A percentile compares a stretch with the other conserved stretches of the same genome.
Conservation (phyloP, 768 basidiomycete genomes). For the Hortiboletus campestris region DNA sequence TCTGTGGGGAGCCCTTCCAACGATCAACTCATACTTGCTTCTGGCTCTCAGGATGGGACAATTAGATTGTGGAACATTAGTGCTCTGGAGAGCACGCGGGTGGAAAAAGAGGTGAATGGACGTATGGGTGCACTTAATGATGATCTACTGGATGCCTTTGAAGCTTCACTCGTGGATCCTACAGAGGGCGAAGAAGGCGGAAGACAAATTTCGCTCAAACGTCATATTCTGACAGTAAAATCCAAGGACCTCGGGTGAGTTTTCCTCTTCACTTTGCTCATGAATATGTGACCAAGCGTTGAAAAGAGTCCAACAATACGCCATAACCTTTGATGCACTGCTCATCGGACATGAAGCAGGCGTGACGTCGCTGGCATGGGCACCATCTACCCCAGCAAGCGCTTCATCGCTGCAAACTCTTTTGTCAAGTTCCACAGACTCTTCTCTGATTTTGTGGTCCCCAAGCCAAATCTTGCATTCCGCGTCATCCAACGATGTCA, state of each 20-base stretch:
- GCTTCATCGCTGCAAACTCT: constrained; percentile 46
- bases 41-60: constrained; percentile 93
- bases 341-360: constrained; percentile 96
- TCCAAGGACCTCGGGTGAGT: constrained; percentile 27
- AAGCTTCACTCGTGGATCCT: constrained; percentile 71
- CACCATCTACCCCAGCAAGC: constrained; percentile 38
- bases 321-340: constrained; percentile 89
- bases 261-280: constrained; percentile 26
- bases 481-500: constrained; percentile 37
- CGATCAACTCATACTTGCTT: constrained; percentile 73
- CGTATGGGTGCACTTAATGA: constrained; percentile 45
- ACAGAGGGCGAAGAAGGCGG: constrained; percentile 77
- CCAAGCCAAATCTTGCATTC: constrained; percentile 53
- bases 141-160: constrained; percentile 85
- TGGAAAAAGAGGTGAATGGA: constrained; percentile 20
- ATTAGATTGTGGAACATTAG: constrained; percentile 92
- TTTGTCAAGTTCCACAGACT: constrained; percentile 93
- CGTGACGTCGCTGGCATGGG: constrained; percentile 87
- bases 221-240: constrained; percentile 73
- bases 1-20: constrained; percentile 10
- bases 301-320: constrained; percentile 52
- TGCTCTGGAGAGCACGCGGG: constrained; percentile 28
- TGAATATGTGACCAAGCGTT: neutral
- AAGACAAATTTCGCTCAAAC: constrained; percentile 84
- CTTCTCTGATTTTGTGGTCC: constrained; percentile 93